Evolutionary conservation across 164 flowering plant genomes (phyloP), one percentile per base, ranked within the genome.

Genomic region (Nelumbo lutea): DNA sequence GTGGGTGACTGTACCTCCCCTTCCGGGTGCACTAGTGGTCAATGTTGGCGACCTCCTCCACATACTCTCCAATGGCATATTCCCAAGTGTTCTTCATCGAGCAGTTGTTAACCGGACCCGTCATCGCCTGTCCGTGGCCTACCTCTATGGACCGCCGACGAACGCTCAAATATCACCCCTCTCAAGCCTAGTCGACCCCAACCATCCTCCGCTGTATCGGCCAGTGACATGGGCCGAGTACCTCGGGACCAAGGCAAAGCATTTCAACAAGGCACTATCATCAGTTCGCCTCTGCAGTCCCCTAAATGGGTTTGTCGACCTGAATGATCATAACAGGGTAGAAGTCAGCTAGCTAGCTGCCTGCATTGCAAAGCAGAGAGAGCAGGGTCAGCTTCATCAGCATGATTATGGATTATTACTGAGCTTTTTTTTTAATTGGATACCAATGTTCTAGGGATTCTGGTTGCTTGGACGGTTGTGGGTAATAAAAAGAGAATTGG

Each of bases 31-130:
- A 2, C 79, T 89, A 0, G 75, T 87, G 7, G 84, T 89, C 13
- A 86, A 84, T 66, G 67, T 84, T 0, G 95, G 95, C 2, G 91
- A 89, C 59, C 67, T 89, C 1, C 39, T 87, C 40, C 85, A 86
- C 39, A 77, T 87, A 3, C 68, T 86, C 2, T 80, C 91, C 0
- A 85, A 86, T 53, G 91, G 71, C 0, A 41, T 62, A 42, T 82
- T 77, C 61, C 69, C 50, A 1, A 72, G 73, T 10, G 80, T 73
- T 1, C 67, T 79, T 62, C 95, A 89, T 39, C 88, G 90, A 0
- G 95, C 70, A 0, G 65, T 75, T 0, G 84, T 85, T 72, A 80
- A 80, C 70, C 70, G 45, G 62, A 59, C 1, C 10, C 42, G 65
- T 42, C 77, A 73, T 45, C 74, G 94, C 52, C 41, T 81, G 3